Conservation (phyloP, 495 filamentous ascomycete genomes). For the Lepidopterella palustris region DNA sequence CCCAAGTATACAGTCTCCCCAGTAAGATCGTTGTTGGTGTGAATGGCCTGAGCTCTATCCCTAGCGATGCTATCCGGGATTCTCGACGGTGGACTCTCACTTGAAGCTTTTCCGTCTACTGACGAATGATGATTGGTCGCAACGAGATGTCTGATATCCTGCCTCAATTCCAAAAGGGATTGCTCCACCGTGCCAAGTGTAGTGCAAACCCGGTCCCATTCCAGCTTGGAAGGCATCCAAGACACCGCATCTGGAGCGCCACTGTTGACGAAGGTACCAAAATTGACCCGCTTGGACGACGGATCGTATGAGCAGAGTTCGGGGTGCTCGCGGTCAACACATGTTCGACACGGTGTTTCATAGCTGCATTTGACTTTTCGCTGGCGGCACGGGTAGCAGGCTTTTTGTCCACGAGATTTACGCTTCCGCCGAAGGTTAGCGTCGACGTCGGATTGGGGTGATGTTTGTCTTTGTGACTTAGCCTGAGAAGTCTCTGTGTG, state of each 20-base stretch:
- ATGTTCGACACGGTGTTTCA: slow-evolving; percentile 7
- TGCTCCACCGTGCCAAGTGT: slow-evolving; percentile 29
- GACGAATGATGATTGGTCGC: background rate
- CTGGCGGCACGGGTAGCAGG: slow-evolving; percentile 33
- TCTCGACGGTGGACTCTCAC: background rate
- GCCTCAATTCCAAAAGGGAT: slow-evolving; percentile 18
- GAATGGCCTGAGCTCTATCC: slow-evolving; percentile 47
- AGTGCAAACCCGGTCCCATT: slow-evolving; percentile 26
- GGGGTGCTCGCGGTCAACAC: slow-evolving; percentile 29
- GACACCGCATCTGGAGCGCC: background rate
- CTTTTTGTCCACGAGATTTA: slow-evolving; percentile 32
- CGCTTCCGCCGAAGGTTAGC: slow-evolving; percentile 21
- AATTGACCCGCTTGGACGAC: slow-evolving; percentile 5
- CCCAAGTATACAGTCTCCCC: slow-evolving; percentile 50
- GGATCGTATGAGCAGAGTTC: slow-evolving; percentile 33
- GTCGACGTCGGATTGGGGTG: background rate
- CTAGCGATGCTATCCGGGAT: slow-evolving; percentile 38
- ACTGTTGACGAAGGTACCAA: slow-evolving; percentile 1
- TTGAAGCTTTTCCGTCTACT: background rate
- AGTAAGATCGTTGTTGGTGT: slow-evolving; percentile 45
- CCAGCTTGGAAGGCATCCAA: background rate
- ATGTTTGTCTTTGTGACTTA: background rate
- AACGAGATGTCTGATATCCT: background rate
- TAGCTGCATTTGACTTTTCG: slow-evolving; percentile 24
- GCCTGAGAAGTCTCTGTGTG: background rate